A percentile compares a stretch with the other conserved stretches of the same genome.
These are phyloP conservation scores for Nakazawaea pomicola DNA, from an alignment of 805 yeast genomes.

Conservation along the genomic window DNA sequence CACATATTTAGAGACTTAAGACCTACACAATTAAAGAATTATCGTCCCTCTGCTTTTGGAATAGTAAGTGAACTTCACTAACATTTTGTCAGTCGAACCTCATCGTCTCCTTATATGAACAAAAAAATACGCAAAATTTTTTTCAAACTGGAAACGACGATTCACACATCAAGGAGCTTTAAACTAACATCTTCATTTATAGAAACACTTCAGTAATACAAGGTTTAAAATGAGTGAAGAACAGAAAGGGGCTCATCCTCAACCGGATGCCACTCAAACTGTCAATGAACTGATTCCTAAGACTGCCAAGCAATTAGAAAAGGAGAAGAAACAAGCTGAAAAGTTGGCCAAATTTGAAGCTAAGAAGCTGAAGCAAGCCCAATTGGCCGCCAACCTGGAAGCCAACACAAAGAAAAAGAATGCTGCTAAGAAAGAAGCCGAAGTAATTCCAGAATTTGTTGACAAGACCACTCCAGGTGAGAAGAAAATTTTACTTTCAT, in stretches of 20 bases:
- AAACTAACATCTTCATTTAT: background rate
- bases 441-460: constrained; percentile 76
- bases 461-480: constrained; percentile 87
- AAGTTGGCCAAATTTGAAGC: constrained; percentile 85
- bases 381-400: constrained; percentile 41
- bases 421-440: constrained; percentile 62
- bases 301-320: constrained; percentile 78
- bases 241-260: background rate
- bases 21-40: background rate
- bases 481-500: constrained; percentile 79
- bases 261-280: background rate
- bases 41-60: background rate
- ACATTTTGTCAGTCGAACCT: too few relatives aligned
- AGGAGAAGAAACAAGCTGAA: constrained; percentile 85
- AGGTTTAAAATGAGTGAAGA: constrained; percentile 10
- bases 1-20: constrained; percentile 2
- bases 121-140: too few relatives aligned
- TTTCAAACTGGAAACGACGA: too few relatives aligned
- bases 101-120: too few relatives aligned
- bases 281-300: constrained; percentile 37
- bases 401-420: constrained; percentile 46
- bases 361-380: constrained; percentile 68
- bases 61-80: background rate
- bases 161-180: too few relatives aligned
- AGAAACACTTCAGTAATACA: background rate